Base-by-base conservation (phyloP, 495 filamentous ascomycete species). In the Annulohypoxylon nitens region DNA sequence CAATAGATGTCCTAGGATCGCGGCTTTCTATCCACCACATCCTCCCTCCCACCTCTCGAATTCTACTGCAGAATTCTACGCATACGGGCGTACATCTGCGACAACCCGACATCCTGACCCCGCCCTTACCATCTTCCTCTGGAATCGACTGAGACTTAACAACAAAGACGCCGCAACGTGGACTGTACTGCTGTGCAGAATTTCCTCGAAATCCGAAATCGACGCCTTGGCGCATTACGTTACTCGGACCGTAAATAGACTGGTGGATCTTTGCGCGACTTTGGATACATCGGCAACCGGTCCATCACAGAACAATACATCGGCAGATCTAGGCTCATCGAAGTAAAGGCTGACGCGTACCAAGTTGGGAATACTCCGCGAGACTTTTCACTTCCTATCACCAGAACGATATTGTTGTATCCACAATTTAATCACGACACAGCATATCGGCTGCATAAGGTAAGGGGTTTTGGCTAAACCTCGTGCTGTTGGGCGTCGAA, bases 261-360 rank as follows among this genome's bases (percentile, higher is more conserved):
- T 3, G 36, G 9, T 34, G 33, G 26, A 61, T 10, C 33, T 20
- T 39, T 39, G 62, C 61, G 65, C 65, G 66, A 62, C 41, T 48
- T 26, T 53, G 43, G 58, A 23, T 16, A 12, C 25, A 37, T 26
- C 26, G 43, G 20, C 26, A 12, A n/a, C n/a, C n/a, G n/a, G n/a
- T n/a, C n/a, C n/a, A n/a, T n/a, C n/a, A n/a, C n/a, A n/a, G n/a
- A n/a, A n/a, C n/a, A n/a, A 23, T 16, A 12, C 25, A 37, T 26
- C 26, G 43, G 20, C 26, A 12, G 43, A 14, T 16, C 14, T 47
- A 25, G 59, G 45, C 48, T 60, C 9, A n/a, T 61, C 47, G 23
- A 55, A 23, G 54, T 41, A n/a, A 33, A 62, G 34, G 34, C 54
- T 70, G 41, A 63, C 71, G 66, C 66, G 58, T 70, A 62, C 33